Conservation (phyloP, 176 grass and related monocot species). For the Musa troglodytarum region DNA sequence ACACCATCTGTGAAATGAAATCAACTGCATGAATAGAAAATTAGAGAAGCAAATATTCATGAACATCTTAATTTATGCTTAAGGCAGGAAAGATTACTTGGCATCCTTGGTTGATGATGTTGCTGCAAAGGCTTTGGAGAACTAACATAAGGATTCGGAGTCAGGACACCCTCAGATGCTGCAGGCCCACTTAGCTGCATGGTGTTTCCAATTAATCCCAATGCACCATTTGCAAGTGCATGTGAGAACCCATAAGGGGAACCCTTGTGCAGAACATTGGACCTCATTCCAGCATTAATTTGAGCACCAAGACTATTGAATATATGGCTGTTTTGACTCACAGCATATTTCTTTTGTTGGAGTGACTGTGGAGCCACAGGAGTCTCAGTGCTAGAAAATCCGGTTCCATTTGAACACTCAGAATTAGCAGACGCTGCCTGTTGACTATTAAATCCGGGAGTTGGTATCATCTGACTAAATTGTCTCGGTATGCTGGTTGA, state of each 20-base stretch:
- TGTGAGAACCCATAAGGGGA: constrained; percentile 59
- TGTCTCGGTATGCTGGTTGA: constrained; percentile 53
- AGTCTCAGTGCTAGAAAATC: constrained; percentile 63
- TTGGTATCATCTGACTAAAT: constrained; percentile 84
- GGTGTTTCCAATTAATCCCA: constrained; percentile 56
- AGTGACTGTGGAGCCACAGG: constrained; percentile 42
- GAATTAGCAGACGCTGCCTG: constrained; percentile 46
- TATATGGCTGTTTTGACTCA: constrained; percentile 54
- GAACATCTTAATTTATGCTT: background rate
- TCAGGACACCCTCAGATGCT: constrained; percentile 63
- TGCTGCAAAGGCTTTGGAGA: constrained; percentile 74
- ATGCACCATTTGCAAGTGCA: constrained; percentile 67
- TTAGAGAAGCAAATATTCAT: background rate
- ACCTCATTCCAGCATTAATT: constrained; percentile 56
- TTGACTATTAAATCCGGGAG: constrained; percentile 78
- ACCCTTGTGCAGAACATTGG: constrained; percentile 61
- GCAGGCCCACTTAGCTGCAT: constrained; percentile 54
- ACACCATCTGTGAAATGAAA: background rate
- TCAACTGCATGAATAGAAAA: background rate
- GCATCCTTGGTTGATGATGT: constrained; percentile 61
- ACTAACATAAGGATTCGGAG: constrained; percentile 42
- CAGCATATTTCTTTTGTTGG: constrained; percentile 67
- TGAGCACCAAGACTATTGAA: constrained; percentile 43
- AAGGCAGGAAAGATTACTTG: constrained; percentile 43
- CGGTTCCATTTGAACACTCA: constrained; percentile 75